phyloP scores from a whole-genome alignment of 352 stramenopile genomes.

The Phytophthora podocarpi region DNA sequence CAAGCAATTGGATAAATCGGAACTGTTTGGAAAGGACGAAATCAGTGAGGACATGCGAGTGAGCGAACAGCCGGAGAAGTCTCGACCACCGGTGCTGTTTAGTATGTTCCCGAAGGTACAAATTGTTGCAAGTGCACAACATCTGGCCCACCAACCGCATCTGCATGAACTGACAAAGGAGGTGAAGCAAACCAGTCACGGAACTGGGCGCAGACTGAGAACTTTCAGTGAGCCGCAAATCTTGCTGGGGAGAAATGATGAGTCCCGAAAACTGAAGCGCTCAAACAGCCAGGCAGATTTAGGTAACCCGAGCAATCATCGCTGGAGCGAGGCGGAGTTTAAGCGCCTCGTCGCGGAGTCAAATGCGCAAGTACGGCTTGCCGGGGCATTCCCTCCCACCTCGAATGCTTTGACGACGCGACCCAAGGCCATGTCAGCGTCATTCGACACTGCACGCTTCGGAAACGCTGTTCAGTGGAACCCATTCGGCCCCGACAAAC shows the following conservation, averaged over 20 bases:
- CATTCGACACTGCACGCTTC: slow-evolving; percentile 67
- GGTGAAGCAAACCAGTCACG: slow-evolving; percentile 40
- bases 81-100: slow-evolving; percentile 60
- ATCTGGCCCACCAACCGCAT: slow-evolving; percentile 73
- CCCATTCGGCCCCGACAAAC: slow-evolving; percentile 51
- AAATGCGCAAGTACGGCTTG: slow-evolving; percentile 54
- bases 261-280: slow-evolving; percentile 61
- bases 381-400: slow-evolving; percentile 39
- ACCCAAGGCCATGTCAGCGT: slow-evolving; percentile 63
- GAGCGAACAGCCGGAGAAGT: slow-evolving; percentile 64
- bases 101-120: slow-evolving; percentile 88
- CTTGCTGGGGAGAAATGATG: slow-evolving; percentile 40
- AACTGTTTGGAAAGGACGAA: slow-evolving; percentile 82
- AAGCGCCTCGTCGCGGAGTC: slow-evolving; percentile 74
- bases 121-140: slow-evolving; percentile 81
- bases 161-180: slow-evolving; percentile 55
- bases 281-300: slow-evolving; percentile 72
- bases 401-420: slow-evolving; percentile 39
- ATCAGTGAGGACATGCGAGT: slow-evolving; percentile 70
- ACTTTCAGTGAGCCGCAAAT: slow-evolving; percentile 70
- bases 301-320: slow-evolving; percentile 70
- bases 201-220: slow-evolving; percentile 37
- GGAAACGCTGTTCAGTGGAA: slow-evolving; percentile 47
- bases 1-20: slow-evolving; percentile 65
- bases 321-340: slow-evolving; percentile 76